Conservation (phyloP, 2,329 filamentous ascomycete genomes). For the Stagonosporopsis rhizophila region DNA sequence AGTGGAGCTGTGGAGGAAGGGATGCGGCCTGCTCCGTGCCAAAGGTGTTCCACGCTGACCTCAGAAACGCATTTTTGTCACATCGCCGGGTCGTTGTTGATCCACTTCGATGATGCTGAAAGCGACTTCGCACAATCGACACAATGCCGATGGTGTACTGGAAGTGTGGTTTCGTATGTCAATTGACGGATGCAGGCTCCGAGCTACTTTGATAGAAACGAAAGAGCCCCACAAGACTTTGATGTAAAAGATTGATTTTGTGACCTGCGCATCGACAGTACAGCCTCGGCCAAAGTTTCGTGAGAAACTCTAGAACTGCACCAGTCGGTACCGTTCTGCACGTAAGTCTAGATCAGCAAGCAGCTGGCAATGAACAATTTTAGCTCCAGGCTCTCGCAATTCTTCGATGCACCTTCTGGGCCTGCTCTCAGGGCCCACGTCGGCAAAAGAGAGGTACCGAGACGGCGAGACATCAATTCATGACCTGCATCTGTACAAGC, state of each 20-base stretch:
- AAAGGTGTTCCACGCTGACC: constrained; percentile 5
- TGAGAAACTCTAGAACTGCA: constrained; percentile 1
- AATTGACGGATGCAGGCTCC: neutral
- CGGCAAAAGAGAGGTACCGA: neutral
- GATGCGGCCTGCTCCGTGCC: constrained; percentile 7
- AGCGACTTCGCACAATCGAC: neutral
- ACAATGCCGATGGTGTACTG: neutral
- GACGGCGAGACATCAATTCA: neutral
- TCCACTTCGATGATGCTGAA: neutral
- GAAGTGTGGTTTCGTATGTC: neutral
- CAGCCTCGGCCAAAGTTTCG: neutral
- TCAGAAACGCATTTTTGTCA: constrained; percentile 12
- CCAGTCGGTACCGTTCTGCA: too few species aligned
- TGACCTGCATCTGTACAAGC: constrained; percentile 14
- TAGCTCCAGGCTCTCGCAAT: constrained; percentile 4
- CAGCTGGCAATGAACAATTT: constrained; percentile 3
- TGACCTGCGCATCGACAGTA: neutral
- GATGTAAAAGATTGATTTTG: neutral
- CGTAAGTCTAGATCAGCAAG: neutral
- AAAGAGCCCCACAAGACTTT: neutral
- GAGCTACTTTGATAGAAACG: neutral
- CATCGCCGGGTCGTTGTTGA: neutral
- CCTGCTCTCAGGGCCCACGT: neutral
- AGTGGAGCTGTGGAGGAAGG: constrained; percentile 2
- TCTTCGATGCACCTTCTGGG: constrained; percentile 12